These are phyloP conservation scores for Leishmania tarentolae DNA, from an alignment of 208 protist species.

Conservation along the genomic window DNA sequence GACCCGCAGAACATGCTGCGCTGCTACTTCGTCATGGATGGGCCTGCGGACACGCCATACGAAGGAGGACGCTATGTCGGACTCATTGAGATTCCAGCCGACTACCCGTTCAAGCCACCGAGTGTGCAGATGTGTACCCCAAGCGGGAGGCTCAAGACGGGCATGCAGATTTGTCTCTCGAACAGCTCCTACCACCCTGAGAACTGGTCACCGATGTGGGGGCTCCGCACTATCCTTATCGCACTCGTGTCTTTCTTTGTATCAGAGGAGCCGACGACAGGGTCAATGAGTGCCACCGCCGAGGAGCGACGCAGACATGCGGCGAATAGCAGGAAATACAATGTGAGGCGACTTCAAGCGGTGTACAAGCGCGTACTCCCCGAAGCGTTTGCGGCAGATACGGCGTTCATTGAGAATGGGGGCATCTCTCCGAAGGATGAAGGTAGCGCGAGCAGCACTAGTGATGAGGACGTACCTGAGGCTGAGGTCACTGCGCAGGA, in stretches of 20 bases:
- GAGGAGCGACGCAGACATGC: constrained; percentile 51
- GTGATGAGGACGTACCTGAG: not conserved
- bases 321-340: constrained; percentile 48
- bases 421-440: not conserved
- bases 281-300: constrained; percentile 33
- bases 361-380: constrained; percentile 58
- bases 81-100: constrained; percentile 90
- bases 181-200: constrained; percentile 91
- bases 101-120: constrained; percentile 97
- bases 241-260: constrained; percentile 87
- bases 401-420: constrained; percentile 17
- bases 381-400: constrained; percentile 46
- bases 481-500: not conserved
- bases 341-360: constrained; percentile 36
- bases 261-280: constrained; percentile 52
- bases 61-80: constrained; percentile 96
- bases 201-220: constrained; percentile 90
- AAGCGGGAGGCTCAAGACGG: constrained; percentile 77
- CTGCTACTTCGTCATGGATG: constrained; percentile 80
- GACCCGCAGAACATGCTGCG: constrained; percentile 92
- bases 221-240: constrained; percentile 74
- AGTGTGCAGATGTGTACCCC: constrained; percentile 86
- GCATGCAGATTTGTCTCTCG: constrained; percentile 72
- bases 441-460: not conserved
- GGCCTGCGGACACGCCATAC: constrained; percentile 40